Conservation (phyloP, 371 early-diverging fungal genomes). For the Syncephalis plumigaleata region DNA sequence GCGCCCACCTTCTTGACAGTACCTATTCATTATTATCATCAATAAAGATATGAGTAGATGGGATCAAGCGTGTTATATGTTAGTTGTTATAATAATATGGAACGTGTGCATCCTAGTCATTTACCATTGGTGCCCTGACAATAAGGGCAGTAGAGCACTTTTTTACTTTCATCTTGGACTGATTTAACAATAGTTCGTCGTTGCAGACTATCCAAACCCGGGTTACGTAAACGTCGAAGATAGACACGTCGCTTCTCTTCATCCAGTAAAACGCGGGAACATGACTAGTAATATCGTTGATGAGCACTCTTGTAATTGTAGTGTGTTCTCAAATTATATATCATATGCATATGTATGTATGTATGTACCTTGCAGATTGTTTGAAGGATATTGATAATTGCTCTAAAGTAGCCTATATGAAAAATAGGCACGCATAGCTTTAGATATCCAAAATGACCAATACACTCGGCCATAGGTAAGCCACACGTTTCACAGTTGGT, state of each 20-base stretch:
- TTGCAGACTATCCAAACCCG: slow-evolving; percentile 64
- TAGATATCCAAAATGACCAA: slow-evolving; percentile 97
- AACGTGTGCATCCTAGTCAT: neutral
- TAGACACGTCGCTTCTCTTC: slow-evolving; percentile 60
- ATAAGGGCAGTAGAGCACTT: slow-evolving; percentile 69
- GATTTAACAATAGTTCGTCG: slow-evolving; percentile 63
- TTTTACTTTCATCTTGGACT: slow-evolving; percentile 79
- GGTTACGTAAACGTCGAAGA: slow-evolving; percentile 51
- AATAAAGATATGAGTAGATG: too few relatives aligned
- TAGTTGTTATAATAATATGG: neutral
- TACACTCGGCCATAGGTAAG: slow-evolving; percentile 77
- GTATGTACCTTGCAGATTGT: slow-evolving; percentile 85
- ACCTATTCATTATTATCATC: slow-evolving; percentile 20
- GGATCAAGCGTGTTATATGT: too few relatives aligned
- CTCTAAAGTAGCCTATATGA: slow-evolving; percentile 94
- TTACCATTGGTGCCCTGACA: slow-evolving; percentile 73
- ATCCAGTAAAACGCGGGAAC: slow-evolving; percentile 72
- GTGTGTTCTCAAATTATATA: neutral
- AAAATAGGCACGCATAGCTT: slow-evolving; percentile 93
- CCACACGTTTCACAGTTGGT: slow-evolving; percentile 88
- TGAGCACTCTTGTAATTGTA: too few relatives aligned
- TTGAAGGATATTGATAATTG: slow-evolving; percentile 79
- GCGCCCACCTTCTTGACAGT: slow-evolving; percentile 92
- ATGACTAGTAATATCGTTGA: slow-evolving; percentile 43
- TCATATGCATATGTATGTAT: neutral